Conservation (phyloP, 2,329 filamentous ascomycete genomes). For the Cladosporium sp. region DNA sequence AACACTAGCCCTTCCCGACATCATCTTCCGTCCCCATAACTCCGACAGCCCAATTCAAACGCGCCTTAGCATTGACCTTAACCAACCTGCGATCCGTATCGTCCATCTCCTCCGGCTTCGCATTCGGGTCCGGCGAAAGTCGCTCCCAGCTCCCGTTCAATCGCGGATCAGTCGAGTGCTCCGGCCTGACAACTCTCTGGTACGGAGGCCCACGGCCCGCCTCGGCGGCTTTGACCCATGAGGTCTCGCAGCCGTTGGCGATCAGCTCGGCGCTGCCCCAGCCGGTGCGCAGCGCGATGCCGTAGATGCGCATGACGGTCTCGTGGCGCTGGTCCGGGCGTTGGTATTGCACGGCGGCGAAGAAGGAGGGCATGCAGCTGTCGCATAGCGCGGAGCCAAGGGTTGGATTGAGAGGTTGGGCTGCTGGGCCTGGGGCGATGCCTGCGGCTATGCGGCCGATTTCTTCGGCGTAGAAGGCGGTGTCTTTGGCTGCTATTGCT, state of each 20-base stretch:
- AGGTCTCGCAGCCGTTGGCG: slow-evolving; percentile 74
- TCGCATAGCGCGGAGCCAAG: slow-evolving; percentile 80
- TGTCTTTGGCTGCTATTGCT: slow-evolving; percentile 68
- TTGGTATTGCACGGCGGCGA: slow-evolving; percentile 76
- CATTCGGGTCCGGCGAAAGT: slow-evolving; percentile 19
- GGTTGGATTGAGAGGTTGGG: slow-evolving; percentile 64
- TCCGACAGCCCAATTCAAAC: slow-evolving; percentile 72
- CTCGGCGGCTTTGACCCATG: slow-evolving; percentile 72
- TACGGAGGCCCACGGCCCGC: slow-evolving; percentile 75
- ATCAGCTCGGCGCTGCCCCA: slow-evolving; percentile 82
- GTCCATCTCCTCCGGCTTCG: slow-evolving; percentile 22
- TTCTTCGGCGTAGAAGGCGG: slow-evolving; percentile 63
- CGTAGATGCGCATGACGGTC: slow-evolving; percentile 67
- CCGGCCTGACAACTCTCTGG: slow-evolving; percentile 34
- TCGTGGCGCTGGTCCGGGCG: slow-evolving; percentile 69
- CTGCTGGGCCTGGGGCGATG: slow-evolving; percentile 45
- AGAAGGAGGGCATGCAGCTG: slow-evolving; percentile 75
- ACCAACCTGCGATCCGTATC: slow-evolving; percentile 49
- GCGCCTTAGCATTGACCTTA: slow-evolving; percentile 57
- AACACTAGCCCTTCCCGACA: slow-evolving; percentile 37
- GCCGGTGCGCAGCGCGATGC: slow-evolving; percentile 74
- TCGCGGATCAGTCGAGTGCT: slow-evolving; percentile 27
- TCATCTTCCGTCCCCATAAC: slow-evolving; percentile 74
- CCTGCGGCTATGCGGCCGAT: slow-evolving; percentile 80
- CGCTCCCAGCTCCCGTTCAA: slow-evolving; percentile 29